A percentile compares a stretch with the other conserved stretches of the same genome.
Conservation (phyloP, 169 alveolate genomes). For the Babesia sp. region DNA sequence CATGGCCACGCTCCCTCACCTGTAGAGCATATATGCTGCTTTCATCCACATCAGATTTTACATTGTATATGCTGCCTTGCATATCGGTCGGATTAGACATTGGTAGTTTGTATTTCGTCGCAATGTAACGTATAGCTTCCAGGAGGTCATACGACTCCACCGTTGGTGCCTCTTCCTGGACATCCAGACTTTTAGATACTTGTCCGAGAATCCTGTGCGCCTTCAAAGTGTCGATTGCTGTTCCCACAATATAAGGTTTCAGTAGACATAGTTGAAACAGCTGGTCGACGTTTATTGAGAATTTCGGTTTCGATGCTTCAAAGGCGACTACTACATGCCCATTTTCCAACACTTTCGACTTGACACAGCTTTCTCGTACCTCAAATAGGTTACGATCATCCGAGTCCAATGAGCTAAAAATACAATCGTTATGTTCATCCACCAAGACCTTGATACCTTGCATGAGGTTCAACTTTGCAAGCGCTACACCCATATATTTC, state of each 20-base stretch:
- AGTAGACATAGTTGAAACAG: constrained; percentile 25
- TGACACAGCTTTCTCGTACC: constrained; percentile 11
- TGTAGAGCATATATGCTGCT: not conserved
- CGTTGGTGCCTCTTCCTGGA: not conserved
- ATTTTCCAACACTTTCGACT: constrained; percentile 4
- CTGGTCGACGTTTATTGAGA: constrained; percentile 33
- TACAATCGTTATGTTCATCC: constrained; percentile 16
- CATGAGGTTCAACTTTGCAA: not conserved
- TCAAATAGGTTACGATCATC: constrained; percentile 22
- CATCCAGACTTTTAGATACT: not conserved
- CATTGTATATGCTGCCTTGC: constrained; percentile 15
- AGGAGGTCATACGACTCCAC: constrained; percentile 16
- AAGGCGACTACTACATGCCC: constrained; percentile 23
- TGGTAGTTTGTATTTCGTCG: constrained; percentile 21
- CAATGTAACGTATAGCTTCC: not conserved
- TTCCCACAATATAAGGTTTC: not conserved
- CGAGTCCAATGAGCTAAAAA: not conserved
- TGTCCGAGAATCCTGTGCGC: not conserved
- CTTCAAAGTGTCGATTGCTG: constrained; percentile 1
- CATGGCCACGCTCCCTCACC: constrained; percentile 4
- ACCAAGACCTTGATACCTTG: constrained; percentile 3
- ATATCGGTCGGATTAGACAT: not conserved
- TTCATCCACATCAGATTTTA: constrained; percentile 7
- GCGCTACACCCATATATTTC: constrained; percentile 36
- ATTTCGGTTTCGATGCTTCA: constrained; percentile 13